Evolutionary conservation across 2,329 filamentous ascomycete species (phyloP), one percentile per base, ranked within the genome.

Genomic region (Sphaerostilbella broomeana): DNA sequence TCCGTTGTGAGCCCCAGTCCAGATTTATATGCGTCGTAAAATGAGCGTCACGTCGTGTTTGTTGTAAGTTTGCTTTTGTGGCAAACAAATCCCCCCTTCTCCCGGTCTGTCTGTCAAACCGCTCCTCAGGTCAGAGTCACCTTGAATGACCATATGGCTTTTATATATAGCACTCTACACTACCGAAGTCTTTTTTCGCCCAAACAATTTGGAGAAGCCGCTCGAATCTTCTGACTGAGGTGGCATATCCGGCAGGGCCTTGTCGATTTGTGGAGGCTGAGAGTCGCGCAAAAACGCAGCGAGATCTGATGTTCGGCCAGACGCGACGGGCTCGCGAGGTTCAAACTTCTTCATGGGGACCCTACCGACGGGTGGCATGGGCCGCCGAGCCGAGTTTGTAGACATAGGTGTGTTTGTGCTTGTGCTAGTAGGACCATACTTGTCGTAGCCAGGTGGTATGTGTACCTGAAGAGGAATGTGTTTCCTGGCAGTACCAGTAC

Each of bases 251-350:
- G 52, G 40, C 11, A 51, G 46, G 7, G 53, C 42, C 18, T 56
- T 47, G 17, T 60, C 51, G n/a, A n/a, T n/a, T 11, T 70, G 67
- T 2, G 81, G 79, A 3, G 84, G 83, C 22, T 71, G 79, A 11
- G 81, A 84, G 51, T 78, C 77, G 38, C 73, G 75, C 21, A 92
- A 63, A 57, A 90, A 90, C 36, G 79, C 77, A 1, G 85, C 84
- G 30, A 90, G 61, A 35, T 87, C 84, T 13, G 74, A 72, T 2
- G 81, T 87, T 31, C 64, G 60, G n/a, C 62, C 84, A 29, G 58
- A 59, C 6, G 57, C 59, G 24, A 64, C 60, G 3, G 73, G 62
- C 4, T 78, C 75, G 31, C 74, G 68, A 3, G 75, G 69, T 54
- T 77, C 73, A 51, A 72, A 80, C 50, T 61, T 73, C 61, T 73